These are phyloP conservation scores for Corymbia calophylla DNA, from an alignment of 441 rosid genomes.

Conservation along the genomic window DNA sequence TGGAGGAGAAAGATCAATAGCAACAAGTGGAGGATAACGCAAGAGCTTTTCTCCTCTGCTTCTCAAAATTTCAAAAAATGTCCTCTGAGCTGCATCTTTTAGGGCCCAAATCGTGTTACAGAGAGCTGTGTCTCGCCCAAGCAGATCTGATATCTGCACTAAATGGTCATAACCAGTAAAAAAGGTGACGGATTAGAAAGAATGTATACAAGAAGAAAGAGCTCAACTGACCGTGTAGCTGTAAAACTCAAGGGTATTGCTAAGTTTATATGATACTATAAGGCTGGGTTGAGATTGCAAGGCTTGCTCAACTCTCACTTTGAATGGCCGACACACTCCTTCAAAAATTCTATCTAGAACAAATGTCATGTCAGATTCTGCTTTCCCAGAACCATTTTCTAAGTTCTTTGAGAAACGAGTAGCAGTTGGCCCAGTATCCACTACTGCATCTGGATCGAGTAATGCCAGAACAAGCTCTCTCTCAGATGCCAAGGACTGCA, in stretches of 20 bases:
- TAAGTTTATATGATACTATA: constrained; percentile 78
- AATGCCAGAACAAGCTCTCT: constrained; percentile 82
- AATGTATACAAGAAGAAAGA: not conserved
- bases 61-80: constrained; percentile 85
- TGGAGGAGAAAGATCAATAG: constrained; percentile 91
- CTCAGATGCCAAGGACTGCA: constrained; percentile 97
- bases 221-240: constrained; percentile 70
- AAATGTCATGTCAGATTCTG: constrained; percentile 70
- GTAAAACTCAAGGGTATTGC: constrained; percentile 91
- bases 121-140: constrained; percentile 81
- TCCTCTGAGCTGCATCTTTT: constrained; percentile 88
- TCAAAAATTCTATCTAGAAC: constrained; percentile 96
- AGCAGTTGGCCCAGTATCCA: constrained; percentile 49
- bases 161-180: not conserved
- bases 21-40: constrained; percentile 91
- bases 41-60: constrained; percentile 88
- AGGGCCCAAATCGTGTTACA: constrained; percentile 80
- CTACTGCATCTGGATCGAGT: constrained; percentile 69
- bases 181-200: not conserved
- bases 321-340: constrained; percentile 98
- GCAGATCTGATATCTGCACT: constrained; percentile 78
- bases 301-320: constrained; percentile 98
- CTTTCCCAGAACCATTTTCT: constrained; percentile 56
- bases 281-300: constrained; percentile 96
- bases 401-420: constrained; percentile 30